Percentiles rank a stretch among this genome's conserved stretches.
phyloP scores from a whole-genome alignment of 169 alveolate genomes.

The Plasmodium adleri region DNA sequence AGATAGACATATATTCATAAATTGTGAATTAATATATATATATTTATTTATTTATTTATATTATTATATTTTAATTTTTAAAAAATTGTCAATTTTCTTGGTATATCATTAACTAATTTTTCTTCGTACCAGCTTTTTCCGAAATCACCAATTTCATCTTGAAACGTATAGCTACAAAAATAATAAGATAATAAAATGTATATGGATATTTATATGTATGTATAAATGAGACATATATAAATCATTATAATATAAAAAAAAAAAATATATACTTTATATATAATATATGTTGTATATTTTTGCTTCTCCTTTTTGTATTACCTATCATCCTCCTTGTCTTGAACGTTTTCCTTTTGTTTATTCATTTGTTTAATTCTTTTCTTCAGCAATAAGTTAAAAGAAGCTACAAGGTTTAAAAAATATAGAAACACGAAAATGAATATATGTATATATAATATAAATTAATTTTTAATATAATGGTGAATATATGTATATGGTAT shows the following conservation, averaged over 20 bases:
- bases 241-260: constrained; percentile 2
- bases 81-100: constrained; percentile 43
- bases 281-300: not conserved
- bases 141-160: constrained; percentile 36
- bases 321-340: constrained; percentile 4
- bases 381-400: constrained; percentile 23
- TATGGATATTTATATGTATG: not conserved
- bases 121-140: constrained; percentile 57
- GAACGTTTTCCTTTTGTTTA: not conserved
- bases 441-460: not conserved
- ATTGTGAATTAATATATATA: too few relatives aligned
- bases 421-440: not conserved
- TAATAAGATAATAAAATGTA: constrained; percentile 4
- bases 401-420: constrained; percentile 1
- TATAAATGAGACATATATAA: not conserved
- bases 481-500: too few relatives aligned
- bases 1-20: too few relatives aligned
- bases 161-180: constrained; percentile 10
- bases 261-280: not conserved
- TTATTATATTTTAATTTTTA: constrained; percentile 7
- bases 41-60: too few relatives aligned
- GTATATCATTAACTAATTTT: constrained; percentile 62
- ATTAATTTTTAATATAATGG: not conserved
- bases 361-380: constrained; percentile 46
- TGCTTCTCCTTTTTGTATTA: constrained; percentile 6